Conservation (phyloP, 371 early-diverging fungal genomes). For the Syncephalastrum monosporum region DNA sequence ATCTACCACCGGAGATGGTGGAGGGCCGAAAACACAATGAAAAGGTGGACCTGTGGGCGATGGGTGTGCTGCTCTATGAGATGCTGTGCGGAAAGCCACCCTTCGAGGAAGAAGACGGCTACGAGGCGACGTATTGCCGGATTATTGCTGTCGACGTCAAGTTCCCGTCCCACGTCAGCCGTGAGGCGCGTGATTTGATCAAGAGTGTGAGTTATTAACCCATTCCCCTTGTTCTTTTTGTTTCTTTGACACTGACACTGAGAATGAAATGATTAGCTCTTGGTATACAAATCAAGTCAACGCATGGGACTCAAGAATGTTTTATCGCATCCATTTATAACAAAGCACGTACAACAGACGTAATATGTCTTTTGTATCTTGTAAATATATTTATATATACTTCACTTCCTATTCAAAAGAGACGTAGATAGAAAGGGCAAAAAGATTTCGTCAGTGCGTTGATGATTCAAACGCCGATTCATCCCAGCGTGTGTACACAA, state of each 20-base stretch:
- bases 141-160: slow-evolving; percentile 86
- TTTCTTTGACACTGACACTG: neutral
- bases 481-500: too few relatives aligned
- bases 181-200: slow-evolving; percentile 92
- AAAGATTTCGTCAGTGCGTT: too few relatives aligned
- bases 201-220: slow-evolving; percentile 47
- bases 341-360: slow-evolving; percentile 2
- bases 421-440: too few relatives aligned
- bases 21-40: slow-evolving; percentile 71
- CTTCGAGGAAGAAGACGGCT: slow-evolving; percentile 75
- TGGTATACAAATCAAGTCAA: slow-evolving; percentile 74
- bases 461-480: too few relatives aligned
- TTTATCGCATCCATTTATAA: slow-evolving; percentile 80
- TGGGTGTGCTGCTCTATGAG: slow-evolving; percentile 92
- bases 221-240: neutral
- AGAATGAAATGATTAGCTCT: slow-evolving; percentile 48
- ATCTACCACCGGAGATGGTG: slow-evolving; percentile 95
- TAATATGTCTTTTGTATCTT: too few relatives aligned
- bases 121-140: slow-evolving; percentile 74
- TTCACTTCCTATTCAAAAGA: too few relatives aligned
- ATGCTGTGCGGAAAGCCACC: slow-evolving; percentile 96
- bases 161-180: slow-evolving; percentile 80
- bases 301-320: slow-evolving; percentile 81
- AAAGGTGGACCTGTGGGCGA: slow-evolving; percentile 84
- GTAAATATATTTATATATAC: too few relatives aligned